phyloP scores from a whole-genome alignment of 768 basidiomycete species.

The Crucibulum laeve region DNA sequence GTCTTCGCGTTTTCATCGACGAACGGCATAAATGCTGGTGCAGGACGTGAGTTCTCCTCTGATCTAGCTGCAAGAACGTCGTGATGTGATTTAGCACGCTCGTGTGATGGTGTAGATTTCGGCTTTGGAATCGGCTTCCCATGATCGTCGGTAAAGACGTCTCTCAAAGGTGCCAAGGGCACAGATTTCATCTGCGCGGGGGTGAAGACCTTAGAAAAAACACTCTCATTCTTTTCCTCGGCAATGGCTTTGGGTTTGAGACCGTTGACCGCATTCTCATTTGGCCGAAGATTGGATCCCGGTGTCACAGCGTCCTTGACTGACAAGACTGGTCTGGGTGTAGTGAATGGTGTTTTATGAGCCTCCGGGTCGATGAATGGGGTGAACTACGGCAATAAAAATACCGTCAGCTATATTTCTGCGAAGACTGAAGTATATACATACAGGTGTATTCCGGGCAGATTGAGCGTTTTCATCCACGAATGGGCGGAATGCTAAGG shows the following conservation, averaged over 20 bases:
- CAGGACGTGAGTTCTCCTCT: slow-evolving; percentile 13
- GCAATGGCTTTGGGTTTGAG: slow-evolving; percentile 25
- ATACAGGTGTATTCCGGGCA: too few species aligned
- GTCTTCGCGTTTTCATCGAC: slow-evolving; percentile 41
- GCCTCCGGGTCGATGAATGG: slow-evolving; percentile 58
- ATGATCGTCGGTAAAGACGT: slow-evolving; percentile 40
- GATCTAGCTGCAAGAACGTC: slow-evolving; percentile 18
- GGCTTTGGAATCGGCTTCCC: slow-evolving; percentile 35
- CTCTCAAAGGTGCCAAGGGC: slow-evolving; percentile 34
- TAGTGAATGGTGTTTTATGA: slow-evolving; percentile 37
- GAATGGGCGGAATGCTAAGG: slow-evolving; percentile 61
- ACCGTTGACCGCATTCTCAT: slow-evolving; percentile 22
- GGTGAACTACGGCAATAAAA: slow-evolving; percentile 43
- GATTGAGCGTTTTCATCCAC: slow-evolving; percentile 16
- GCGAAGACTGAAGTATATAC: not conserved
- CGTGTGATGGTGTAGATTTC: slow-evolving; percentile 26
- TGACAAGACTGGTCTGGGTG: slow-evolving; percentile 41
- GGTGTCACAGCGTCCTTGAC: slow-evolving; percentile 43
- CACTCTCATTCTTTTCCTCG: slow-evolving; percentile 34
- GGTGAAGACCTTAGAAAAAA: slow-evolving; percentile 65
- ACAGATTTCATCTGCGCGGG: slow-evolving; percentile 42
- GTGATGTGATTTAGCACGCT: slow-evolving; percentile 40
- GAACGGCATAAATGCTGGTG: slow-evolving; percentile 33
- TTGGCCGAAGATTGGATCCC: slow-evolving; percentile 17
- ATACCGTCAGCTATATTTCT: slow-evolving; percentile 8